Conservation (phyloP, 2,329 filamentous ascomycete genomes). For the Neonectria neomacrospora region DNA sequence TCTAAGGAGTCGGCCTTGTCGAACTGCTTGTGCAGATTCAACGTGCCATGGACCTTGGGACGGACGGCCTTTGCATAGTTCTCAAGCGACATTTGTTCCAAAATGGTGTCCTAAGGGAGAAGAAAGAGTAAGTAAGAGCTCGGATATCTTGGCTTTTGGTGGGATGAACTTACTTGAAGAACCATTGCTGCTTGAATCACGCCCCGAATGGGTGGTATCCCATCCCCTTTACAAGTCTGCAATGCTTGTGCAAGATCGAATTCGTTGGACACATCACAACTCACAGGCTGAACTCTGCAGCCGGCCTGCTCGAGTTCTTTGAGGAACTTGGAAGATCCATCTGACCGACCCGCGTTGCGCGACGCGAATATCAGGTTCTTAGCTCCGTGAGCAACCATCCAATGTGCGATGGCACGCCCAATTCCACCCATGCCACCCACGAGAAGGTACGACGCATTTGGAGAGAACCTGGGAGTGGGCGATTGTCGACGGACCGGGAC, state of each 20-base stretch:
- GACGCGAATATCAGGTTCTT: conserved; percentile 44
- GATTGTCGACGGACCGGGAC: conserved; percentile 3
- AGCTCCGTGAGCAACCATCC: conserved; percentile 37
- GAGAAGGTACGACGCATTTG: conserved; percentile 33
- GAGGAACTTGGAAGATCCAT: background rate
- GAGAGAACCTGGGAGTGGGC: background rate
- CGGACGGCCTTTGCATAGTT: conserved; percentile 37
- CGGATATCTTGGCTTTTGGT: too few relatives aligned
- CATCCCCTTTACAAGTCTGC: background rate
- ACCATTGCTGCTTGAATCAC: conserved; percentile 39
- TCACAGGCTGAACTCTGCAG: background rate
- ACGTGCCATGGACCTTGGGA: conserved; percentile 49
- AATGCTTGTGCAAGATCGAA: background rate
- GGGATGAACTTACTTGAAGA: too few relatives aligned
- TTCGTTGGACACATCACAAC: background rate
- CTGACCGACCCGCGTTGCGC: conserved; percentile 17
- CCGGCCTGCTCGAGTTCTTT: background rate
- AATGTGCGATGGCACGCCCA: conserved; percentile 26
- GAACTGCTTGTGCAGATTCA: conserved; percentile 41
- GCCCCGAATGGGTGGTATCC: conserved; percentile 35
- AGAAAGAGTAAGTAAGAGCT: too few relatives aligned
- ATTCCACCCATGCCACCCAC: conserved; percentile 34
- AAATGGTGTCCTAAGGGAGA: conserved; percentile 46
- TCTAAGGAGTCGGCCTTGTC: conserved; percentile 39
- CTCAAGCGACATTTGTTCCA: conserved; percentile 43